Conservation (phyloP, 179 eudicot species). For the Patellifolia procumbens region DNA sequence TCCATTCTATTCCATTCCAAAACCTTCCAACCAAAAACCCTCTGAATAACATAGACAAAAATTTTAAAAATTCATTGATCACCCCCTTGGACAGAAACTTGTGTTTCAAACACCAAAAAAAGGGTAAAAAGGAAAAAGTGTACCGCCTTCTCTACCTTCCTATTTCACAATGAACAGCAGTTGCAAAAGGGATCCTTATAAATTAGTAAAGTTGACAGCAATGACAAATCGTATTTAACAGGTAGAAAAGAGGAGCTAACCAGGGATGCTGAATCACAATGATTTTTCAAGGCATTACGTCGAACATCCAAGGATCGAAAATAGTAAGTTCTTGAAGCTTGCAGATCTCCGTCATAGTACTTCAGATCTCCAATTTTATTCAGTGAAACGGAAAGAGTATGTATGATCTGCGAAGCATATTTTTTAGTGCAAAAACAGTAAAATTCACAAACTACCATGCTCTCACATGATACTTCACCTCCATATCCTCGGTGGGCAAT, state of each 20-base stretch:
- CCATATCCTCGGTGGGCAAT: constrained; percentile 62
- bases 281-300: constrained; percentile 50
- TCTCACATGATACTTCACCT: constrained; percentile 40
- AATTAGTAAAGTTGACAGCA: background rate
- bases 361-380: constrained; percentile 94
- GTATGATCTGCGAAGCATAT: constrained; percentile 60
- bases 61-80: background rate
- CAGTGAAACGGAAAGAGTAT: constrained; percentile 87
- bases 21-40: no score
- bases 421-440: background rate
- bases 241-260: constrained; percentile 37
- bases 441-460: constrained; percentile 1
- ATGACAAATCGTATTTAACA: background rate
- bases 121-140: background rate
- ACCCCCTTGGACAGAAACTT: background rate
- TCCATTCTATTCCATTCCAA: no score
- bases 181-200: background rate
- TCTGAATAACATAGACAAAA: background rate
- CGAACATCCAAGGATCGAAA: constrained; percentile 58
- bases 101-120: background rate
- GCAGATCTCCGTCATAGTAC: constrained; percentile 80
- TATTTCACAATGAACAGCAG: background rate
- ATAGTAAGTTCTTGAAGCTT: constrained; percentile 75
- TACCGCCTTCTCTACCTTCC: background rate
- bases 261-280: constrained; percentile 61